Conservation (phyloP, 2,329 filamentous ascomycete species). For the Alternaria conjuncta region DNA sequence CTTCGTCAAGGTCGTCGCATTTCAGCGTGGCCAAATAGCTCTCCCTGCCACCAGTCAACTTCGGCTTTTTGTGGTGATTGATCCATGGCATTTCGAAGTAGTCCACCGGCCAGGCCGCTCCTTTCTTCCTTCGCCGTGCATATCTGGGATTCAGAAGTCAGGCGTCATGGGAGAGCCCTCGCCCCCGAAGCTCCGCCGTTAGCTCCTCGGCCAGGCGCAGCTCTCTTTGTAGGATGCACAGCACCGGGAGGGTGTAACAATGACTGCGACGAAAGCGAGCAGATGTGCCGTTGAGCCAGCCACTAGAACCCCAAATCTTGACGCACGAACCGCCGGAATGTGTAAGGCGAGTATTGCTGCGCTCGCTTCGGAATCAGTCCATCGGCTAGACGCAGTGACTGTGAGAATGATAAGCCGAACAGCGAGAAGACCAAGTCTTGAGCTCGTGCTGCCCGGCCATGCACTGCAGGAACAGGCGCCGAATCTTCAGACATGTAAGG, state of each 20-base stretch:
- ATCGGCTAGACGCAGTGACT: not conserved
- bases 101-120: not conserved
- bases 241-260: too few species aligned
- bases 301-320: not conserved
- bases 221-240: too few species aligned
- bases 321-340: not conserved
- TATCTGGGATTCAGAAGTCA: not conserved
- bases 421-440: not conserved
- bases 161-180: not conserved
- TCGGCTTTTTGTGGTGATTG: not conserved
- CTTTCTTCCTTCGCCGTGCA: not conserved
- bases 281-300: too few species aligned
- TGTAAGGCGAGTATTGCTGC: not conserved
- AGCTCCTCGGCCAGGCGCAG: not conserved
- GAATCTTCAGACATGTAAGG: not conserved
- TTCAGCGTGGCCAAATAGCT: too few species aligned
- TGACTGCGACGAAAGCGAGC: too few species aligned
- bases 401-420: not conserved
- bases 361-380: not conserved
- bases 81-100: not conserved
- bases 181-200: not conserved
- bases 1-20: not conserved
- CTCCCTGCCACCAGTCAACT: not conserved
- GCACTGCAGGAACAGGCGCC: too few species aligned
- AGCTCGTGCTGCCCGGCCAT: not conserved